phyloP scores from a whole-genome alignment of 1,284 basidiomycete genomes.

The Irpex sp. region DNA sequence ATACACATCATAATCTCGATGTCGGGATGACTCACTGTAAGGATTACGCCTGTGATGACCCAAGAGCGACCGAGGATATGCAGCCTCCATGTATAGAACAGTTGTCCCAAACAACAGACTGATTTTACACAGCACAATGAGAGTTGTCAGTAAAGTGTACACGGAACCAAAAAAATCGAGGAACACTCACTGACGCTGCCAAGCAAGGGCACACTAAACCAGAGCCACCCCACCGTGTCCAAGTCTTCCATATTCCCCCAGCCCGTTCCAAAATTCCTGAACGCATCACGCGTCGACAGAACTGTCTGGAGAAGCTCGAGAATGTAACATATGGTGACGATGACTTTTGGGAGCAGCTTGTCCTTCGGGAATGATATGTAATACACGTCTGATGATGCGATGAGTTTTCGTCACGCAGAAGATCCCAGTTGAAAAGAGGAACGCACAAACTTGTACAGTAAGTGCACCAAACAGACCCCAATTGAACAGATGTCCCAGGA shows the following conservation, averaged over 20 bases:
- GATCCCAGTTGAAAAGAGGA: not conserved
- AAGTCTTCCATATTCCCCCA: constrained; percentile 24
- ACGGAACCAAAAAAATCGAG: not conserved
- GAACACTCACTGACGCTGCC: constrained; percentile 22
- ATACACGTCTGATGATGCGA: constrained; percentile 10
- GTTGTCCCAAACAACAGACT: constrained; percentile 25
- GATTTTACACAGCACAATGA: not conserved
- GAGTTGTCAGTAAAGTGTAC: not conserved
- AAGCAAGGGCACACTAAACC: constrained; percentile 25
- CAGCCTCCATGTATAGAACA: constrained; percentile 26
- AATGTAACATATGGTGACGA: constrained; percentile 9
- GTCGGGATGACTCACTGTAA: constrained; percentile 11
- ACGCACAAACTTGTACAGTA: constrained; percentile 16
- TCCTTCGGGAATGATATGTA: constrained; percentile 17
- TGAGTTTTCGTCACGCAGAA: not conserved
- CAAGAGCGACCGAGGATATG: constrained; percentile 13
- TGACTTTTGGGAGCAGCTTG: constrained; percentile 3
- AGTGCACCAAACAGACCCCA: constrained; percentile 17
- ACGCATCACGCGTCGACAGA: constrained; percentile 22
- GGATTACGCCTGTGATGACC: constrained; percentile 1
- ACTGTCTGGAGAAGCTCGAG: constrained; percentile 24
- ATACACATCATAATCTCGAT: not conserved
- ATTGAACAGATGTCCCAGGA: constrained; percentile 16
- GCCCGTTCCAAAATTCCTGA: constrained; percentile 21
- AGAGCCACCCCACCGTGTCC: constrained; percentile 19